phyloP scores from a whole-genome alignment of 1,284 basidiomycete genomes.

The Ustilago xerochloae region DNA sequence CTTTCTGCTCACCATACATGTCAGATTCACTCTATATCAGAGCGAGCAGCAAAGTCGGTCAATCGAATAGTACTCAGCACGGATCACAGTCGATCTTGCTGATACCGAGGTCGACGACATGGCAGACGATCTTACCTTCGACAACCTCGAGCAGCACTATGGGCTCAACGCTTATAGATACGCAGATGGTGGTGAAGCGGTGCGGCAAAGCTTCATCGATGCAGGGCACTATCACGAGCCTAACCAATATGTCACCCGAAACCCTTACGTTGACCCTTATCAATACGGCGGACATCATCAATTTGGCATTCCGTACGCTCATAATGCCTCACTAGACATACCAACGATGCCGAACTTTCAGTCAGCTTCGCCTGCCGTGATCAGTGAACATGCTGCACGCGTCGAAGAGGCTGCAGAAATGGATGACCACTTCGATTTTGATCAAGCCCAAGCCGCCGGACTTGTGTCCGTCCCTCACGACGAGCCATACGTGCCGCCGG shows the following conservation, averaged over 20 bases:
- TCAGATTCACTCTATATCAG: background rate
- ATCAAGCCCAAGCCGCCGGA: slow-evolving; percentile 20
- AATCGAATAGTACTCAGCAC: too few relatives aligned
- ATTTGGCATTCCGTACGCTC: background rate
- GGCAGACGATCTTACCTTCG: background rate
- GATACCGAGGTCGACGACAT: too few relatives aligned
- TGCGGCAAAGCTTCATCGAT: background rate
- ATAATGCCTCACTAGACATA: background rate
- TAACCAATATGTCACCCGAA: too few relatives aligned
- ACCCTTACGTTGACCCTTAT: background rate
- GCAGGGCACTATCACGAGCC: background rate
- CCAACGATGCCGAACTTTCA: background rate
- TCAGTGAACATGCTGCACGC: background rate
- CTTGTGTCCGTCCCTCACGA: slow-evolving; percentile 7
- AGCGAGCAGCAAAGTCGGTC: background rate
- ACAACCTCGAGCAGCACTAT: background rate
- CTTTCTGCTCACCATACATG: background rate
- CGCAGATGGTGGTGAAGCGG: background rate
- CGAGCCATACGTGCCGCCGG: too few relatives aligned
- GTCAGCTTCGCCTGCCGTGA: background rate
- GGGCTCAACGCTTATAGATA: background rate
- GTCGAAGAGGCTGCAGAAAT: slow-evolving; percentile 6
- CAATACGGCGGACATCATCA: background rate
- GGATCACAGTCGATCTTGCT: too few relatives aligned
- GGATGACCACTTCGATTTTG: slow-evolving; percentile 24